These are phyloP conservation scores for Santalum album DNA, from an alignment of 164 flowering plant genomes.

Conservation along the genomic window DNA sequence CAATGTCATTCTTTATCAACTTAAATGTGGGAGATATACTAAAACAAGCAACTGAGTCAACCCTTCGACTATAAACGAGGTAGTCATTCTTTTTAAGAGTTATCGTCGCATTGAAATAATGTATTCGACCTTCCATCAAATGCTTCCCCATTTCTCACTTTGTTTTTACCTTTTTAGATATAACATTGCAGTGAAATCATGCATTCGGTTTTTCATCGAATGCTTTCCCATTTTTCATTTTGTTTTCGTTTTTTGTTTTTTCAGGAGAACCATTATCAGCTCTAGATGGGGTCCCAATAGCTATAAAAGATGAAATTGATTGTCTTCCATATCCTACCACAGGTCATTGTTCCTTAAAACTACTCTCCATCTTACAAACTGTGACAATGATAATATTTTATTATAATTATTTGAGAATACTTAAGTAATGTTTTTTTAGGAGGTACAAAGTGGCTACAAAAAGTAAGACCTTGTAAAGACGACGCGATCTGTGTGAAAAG, in stretches of 20 bases:
- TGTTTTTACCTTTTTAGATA: not conserved
- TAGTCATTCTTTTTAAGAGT: constrained; percentile 10
- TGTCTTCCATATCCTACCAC: constrained; percentile 92
- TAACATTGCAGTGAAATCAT: not conserved
- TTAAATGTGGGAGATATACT: constrained; percentile 46
- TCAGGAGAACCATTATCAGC: constrained; percentile 70
- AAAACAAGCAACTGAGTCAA: constrained; percentile 70
- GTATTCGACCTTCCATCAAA: not conserved
- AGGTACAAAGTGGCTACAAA: constrained; percentile 90
- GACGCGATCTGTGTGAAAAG: constrained; percentile 76
- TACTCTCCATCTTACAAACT: not conserved
- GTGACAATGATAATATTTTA: not conserved
- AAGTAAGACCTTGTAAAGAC: constrained; percentile 46
- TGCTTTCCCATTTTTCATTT: not conserved
- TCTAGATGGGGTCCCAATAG: constrained; percentile 83
- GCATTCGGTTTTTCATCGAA: not conserved
- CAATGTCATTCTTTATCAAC: constrained; percentile 84
- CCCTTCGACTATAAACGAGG: constrained; percentile 70
- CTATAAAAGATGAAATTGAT: constrained; percentile 93
- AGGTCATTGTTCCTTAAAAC: constrained; percentile 29
- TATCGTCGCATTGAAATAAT: not conserved
- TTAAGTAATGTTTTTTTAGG: constrained; percentile 33
- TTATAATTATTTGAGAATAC: not conserved
- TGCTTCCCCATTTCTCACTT: not conserved
- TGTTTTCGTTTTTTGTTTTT: not conserved